Evolutionary conservation across 2,329 filamentous ascomycete genomes (phyloP), one percentile per base, ranked within the genome.

Genomic region (Alternaria sp.): DNA sequence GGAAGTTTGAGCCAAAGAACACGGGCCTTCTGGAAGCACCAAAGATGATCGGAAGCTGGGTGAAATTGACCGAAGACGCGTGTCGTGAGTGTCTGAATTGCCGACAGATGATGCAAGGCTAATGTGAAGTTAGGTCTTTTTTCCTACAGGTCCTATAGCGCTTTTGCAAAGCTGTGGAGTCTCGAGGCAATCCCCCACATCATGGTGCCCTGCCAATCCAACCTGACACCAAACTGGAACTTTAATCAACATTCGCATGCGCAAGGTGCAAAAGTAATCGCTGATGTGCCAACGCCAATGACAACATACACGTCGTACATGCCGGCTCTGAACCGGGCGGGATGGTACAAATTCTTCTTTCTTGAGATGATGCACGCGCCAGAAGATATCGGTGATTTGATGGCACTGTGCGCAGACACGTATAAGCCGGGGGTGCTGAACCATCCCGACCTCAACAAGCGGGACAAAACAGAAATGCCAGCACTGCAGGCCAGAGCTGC

Each of bases 271-370:
- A 69, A 66, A 49, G 65, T 78, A 12, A 55, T 59, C 23, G 12
- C 59, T 13, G 61, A 69, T 19, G 51, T 61, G 9, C 61, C 66
- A 2, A 57, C 67, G 17, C 52, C 58, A 5, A 66, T 40, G 19
- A 28, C 61, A 10, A 43, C 52, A 0, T 71, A 72, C 50, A 55
- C 74, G 12, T 61, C 65, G 7, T 79, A 79, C 57, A 74, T 78
- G 67, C 74, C 77, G 11, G 77, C 76, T 6, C 66, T 79, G 36
- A 79, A 78, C 32, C 74, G 76, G 6, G 69, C 76, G 9, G 77
- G 76, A 3, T 79, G 75, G 75, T 79, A 78, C 66, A 78, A 78
- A 50, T 77, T 73, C 32, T 70, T 79, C 49, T 78, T 79, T 50
- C 66, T 78, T 7, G 73, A 77, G 40, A 63, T 73, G 57, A 59